A percentile compares a stretch with the other conserved stretches of the same genome.
These are phyloP conservation scores for Chiua sp. DNA, from an alignment of 1,284 basidiomycete genomes.

Conservation along the genomic window DNA sequence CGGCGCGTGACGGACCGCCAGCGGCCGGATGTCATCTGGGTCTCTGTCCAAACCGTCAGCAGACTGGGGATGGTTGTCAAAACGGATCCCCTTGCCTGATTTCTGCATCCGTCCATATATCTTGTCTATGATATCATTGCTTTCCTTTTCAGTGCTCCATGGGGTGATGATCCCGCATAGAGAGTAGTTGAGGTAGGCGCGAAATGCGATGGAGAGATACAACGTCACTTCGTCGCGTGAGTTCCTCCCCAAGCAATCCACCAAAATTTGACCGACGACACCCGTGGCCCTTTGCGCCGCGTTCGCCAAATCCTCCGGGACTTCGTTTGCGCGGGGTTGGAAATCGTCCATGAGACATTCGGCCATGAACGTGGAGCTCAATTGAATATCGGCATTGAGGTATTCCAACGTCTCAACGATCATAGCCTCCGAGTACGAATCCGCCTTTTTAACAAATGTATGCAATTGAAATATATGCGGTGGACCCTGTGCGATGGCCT, in stretches of 20 bases:
- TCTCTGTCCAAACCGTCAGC: conserved; percentile 4
- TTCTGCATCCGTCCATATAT: conserved; percentile 3
- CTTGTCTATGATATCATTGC: background rate
- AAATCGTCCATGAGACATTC: conserved; percentile 25
- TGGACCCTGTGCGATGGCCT: background rate
- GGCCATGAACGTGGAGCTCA: conserved; percentile 26
- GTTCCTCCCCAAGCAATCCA: background rate
- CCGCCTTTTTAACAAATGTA: conserved; percentile 18
- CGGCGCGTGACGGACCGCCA: conserved; percentile 15
- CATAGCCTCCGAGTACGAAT: conserved; percentile 21
- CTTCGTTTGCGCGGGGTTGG: background rate
- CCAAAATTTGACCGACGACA: background rate
- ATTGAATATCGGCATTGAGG: conserved; percentile 28
- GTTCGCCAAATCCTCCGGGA: background rate
- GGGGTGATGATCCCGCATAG: conserved; percentile 1
- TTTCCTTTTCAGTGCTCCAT: conserved; percentile 11
- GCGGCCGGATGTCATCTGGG: conserved; percentile 11
- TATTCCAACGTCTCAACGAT: conserved; percentile 22
- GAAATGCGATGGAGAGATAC: background rate
- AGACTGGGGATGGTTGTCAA: background rate
- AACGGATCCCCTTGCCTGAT: background rate
- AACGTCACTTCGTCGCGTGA: background rate
- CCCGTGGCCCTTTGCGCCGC: background rate
- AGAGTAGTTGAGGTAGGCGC: background rate
- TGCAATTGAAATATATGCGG: background rate